Conservation (phyloP, 1,284 basidiomycete species). For the Grifola frondosa region DNA sequence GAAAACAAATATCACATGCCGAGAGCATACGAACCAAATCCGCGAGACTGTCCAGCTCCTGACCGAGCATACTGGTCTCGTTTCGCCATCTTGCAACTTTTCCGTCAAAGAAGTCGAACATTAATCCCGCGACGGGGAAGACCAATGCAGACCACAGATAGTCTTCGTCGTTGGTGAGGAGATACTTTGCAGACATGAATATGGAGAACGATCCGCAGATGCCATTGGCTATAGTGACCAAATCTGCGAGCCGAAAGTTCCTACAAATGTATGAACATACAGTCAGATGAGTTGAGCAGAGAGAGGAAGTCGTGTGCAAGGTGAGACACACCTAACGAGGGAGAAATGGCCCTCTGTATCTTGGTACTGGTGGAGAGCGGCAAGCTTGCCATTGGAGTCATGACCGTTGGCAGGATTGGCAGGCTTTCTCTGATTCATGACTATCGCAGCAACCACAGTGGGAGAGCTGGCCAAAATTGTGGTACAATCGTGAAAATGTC, state of each 20-base stretch:
- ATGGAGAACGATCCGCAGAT: slow-evolving; percentile 97
- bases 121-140: slow-evolving; percentile 92
- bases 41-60: slow-evolving; percentile 96
- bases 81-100: slow-evolving; percentile 98
- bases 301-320: slow-evolving; percentile 8
- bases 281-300: not conserved
- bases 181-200: slow-evolving; percentile 89
- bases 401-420: slow-evolving; percentile 17
- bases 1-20: slow-evolving; percentile 9
- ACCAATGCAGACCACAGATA: slow-evolving; percentile 85
- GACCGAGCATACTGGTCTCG: slow-evolving; percentile 94
- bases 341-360: slow-evolving; percentile 93
- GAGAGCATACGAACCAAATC: slow-evolving; percentile 70
- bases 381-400: slow-evolving; percentile 38
- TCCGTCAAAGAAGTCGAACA: slow-evolving; percentile 98
- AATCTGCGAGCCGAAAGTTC: slow-evolving; percentile 97
- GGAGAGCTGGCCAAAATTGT: too few relatives aligned
- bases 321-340: slow-evolving; percentile 73
- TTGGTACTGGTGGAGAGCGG: slow-evolving; percentile 79
- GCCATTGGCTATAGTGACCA: slow-evolving; percentile 99
- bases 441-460: too few relatives aligned
- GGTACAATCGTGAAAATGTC: slow-evolving; percentile 7
- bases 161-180: slow-evolving; percentile 78
- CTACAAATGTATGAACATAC: slow-evolving; percentile 41
- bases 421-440: slow-evolving; percentile 36